Evolutionary conservation across 116 monocot genomes (phyloP).

Genomic region (Posidonia oceanica): DNA sequence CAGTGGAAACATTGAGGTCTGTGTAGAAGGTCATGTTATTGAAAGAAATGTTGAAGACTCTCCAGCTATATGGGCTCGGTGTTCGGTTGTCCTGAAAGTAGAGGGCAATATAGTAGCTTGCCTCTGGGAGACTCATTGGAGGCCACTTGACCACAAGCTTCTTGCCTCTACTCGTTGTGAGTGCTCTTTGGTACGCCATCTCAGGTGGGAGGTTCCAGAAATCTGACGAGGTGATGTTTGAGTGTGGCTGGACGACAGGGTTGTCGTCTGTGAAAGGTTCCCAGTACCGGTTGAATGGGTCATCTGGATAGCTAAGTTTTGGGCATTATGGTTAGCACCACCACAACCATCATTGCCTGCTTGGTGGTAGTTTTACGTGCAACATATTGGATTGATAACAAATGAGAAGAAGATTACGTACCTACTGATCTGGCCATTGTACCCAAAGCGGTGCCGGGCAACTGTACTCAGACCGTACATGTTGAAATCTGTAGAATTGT

Average conservation of each 20-base stretch:
- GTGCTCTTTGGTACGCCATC: neutral
- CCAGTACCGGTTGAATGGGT: slow-evolving; percentile 89
- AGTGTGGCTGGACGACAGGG: slow-evolving; percentile 45
- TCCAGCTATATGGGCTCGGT: slow-evolving; percentile 78
- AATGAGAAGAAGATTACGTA: slow-evolving; percentile 11
- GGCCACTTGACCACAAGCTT: slow-evolving; percentile 3
- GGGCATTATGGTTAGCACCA: neutral
- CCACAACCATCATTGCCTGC: neutral
- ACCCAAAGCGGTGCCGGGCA: slow-evolving; percentile 64
- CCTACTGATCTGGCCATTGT: slow-evolving; percentile 37
- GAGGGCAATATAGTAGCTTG: slow-evolving; percentile 72
- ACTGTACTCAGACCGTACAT: slow-evolving; percentile 51
- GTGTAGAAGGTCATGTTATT: slow-evolving; percentile 42
- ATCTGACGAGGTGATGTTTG: slow-evolving; percentile 36
- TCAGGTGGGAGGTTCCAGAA: slow-evolving; percentile 13
- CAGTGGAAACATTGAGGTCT: slow-evolving; percentile 60
- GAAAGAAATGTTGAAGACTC: slow-evolving; percentile 65
- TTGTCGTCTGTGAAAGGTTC: slow-evolving; percentile 45
- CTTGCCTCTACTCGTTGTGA: slow-evolving; percentile 9
- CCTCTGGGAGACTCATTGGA: slow-evolving; percentile 27
- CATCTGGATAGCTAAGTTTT: slow-evolving; percentile 77
- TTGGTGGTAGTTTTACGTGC: neutral
- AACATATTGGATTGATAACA: neutral
- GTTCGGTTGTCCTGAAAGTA: slow-evolving; percentile 90
- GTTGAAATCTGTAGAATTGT: slow-evolving; percentile 53